Evolutionary conservation across 2,329 filamentous ascomycete genomes (phyloP).

Genomic region (Aspergillus piperis): DNA sequence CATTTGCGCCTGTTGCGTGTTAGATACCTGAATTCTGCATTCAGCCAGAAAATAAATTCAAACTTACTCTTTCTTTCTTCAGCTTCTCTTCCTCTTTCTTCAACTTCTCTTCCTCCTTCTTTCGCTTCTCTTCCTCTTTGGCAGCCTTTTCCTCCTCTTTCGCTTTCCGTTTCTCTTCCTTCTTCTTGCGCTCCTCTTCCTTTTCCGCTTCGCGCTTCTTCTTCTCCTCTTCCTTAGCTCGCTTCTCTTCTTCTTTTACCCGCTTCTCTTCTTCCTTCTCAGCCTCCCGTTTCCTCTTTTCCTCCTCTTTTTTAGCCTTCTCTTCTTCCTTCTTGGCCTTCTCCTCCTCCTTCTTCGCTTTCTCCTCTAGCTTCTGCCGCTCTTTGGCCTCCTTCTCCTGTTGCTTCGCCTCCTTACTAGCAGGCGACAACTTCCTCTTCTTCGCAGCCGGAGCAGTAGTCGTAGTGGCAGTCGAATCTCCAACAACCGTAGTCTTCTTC

Average conservation of each 20-base stretch:
- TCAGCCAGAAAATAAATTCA: conserved; percentile 18
- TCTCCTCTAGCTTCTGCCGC: conserved; percentile 19
- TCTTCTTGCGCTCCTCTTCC: conserved; percentile 48
- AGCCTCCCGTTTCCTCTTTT: conserved; percentile 39
- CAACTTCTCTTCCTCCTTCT: conserved; percentile 48
- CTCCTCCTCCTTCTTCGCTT: conserved; percentile 27
- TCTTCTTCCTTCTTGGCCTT: conserved; percentile 49
- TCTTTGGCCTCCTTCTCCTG: conserved; percentile 32
- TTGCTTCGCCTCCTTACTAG: conserved; percentile 28
- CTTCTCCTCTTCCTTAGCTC: conserved; percentile 51
- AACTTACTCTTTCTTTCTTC: conserved; percentile 48
- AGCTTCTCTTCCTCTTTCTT: conserved; percentile 46
- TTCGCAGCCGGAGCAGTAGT: conserved; percentile 25
- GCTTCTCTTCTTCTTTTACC: conserved; percentile 35
- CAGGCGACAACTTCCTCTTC: conserved; percentile 36
- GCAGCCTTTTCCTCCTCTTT: conserved; percentile 44
- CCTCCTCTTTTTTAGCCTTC: conserved; percentile 48
- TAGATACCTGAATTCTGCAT: conserved; percentile 25
- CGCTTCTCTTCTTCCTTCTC: conserved; percentile 39
- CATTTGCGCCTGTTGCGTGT: conserved; percentile 48
- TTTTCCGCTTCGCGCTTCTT: conserved; percentile 47
- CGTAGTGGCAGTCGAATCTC: neutral
- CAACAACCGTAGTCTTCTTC: neutral
- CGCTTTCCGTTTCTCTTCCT: conserved; percentile 46
- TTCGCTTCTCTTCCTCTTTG: conserved; percentile 47